Conservation (phyloP, 495 filamentous ascomycete species). For the Neurospora pannonica region DNA sequence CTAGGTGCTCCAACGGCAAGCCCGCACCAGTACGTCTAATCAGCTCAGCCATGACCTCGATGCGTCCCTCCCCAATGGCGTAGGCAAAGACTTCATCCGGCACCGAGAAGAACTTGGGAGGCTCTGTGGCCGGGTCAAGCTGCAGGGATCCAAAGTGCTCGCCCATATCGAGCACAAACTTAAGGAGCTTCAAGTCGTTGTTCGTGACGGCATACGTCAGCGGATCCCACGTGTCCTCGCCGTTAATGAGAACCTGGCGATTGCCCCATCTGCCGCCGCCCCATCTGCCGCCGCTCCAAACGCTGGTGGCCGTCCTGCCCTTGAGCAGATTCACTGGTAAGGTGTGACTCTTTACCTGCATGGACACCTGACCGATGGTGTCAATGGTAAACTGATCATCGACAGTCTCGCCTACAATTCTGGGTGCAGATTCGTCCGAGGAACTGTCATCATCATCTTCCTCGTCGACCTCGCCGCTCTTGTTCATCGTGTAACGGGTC, state of each 20-base stretch:
- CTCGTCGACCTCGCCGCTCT: slow-evolving; percentile 18
- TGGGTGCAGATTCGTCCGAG: slow-evolving; percentile 22
- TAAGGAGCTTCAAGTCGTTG: slow-evolving; percentile 24
- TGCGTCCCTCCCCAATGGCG: slow-evolving; percentile 24
- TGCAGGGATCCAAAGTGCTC: slow-evolving; percentile 18
- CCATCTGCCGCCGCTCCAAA: too few relatives aligned
- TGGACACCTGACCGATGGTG: slow-evolving; percentile 54
- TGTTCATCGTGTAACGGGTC: slow-evolving; percentile 39
- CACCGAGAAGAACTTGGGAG: slow-evolving; percentile 23
- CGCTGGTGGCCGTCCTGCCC: slow-evolving; percentile 5
- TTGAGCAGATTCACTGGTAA: slow-evolving; percentile 39
- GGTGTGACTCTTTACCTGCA: slow-evolving; percentile 49
- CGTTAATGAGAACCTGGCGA: slow-evolving; percentile 5
- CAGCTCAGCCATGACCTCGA: slow-evolving; percentile 29
- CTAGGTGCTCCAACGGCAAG: slow-evolving; percentile 53
- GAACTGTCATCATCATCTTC: slow-evolving; percentile 20
- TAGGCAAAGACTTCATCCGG: slow-evolving; percentile 19
- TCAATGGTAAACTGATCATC: slow-evolving; percentile 60
- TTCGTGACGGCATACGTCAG: slow-evolving; percentile 25
- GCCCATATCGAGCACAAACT: slow-evolving; percentile 28
- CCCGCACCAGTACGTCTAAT: slow-evolving; percentile 48
- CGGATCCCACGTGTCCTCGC: slow-evolving; percentile 9
- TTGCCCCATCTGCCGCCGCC: not conserved
- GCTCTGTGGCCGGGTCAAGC: slow-evolving; percentile 16
- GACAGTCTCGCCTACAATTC: slow-evolving; percentile 41